A percentile compares a stretch with the other conserved stretches of the same genome.
phyloP scores from a whole-genome alignment of 306 rosid species.

The Rubus idaeus region DNA sequence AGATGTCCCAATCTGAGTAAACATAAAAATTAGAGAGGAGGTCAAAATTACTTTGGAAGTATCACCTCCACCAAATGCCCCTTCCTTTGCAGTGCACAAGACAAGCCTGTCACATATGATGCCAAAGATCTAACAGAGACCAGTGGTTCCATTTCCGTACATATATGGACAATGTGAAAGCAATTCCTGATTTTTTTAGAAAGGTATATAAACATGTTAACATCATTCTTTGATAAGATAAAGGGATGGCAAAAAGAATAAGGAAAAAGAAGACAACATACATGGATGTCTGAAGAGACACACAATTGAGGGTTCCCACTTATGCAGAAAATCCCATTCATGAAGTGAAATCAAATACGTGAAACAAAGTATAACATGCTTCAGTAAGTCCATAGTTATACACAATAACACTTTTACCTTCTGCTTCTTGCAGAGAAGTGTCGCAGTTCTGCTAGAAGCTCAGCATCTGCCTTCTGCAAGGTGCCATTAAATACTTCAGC shows the following conservation, averaged over 20 bases:
- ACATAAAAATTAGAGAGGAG: conserved; percentile 24
- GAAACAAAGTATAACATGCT: conserved; percentile 5
- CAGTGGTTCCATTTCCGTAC: conserved; percentile 86
- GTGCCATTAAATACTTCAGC: conserved; percentile 44
- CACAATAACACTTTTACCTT: conserved; percentile 42
- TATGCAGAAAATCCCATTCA: background rate
- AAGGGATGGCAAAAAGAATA: background rate
- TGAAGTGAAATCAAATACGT: background rate
- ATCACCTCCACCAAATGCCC: conserved; percentile 91
- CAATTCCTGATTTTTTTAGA: conserved; percentile 48
- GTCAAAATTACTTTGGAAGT: conserved; percentile 72
- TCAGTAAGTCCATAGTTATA: background rate
- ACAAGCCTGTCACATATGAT: conserved; percentile 82
- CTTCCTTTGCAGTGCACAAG: conserved; percentile 80
- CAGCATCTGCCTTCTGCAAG: conserved; percentile 46
- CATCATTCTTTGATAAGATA: conserved; percentile 26
- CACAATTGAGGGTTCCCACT: background rate
- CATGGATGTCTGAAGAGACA: background rate
- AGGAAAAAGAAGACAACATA: background rate
- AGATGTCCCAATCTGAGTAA: conserved; percentile 22
- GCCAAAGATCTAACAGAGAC: conserved; percentile 70
- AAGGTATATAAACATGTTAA: conserved; percentile 27
- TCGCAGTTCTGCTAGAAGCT: conserved; percentile 65
- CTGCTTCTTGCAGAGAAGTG: conserved; percentile 48
- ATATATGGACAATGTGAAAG: conserved; percentile 80